phyloP scores from a whole-genome alignment of 2,329 filamentous ascomycete genomes.

The Alternaria angustiovoidea region DNA sequence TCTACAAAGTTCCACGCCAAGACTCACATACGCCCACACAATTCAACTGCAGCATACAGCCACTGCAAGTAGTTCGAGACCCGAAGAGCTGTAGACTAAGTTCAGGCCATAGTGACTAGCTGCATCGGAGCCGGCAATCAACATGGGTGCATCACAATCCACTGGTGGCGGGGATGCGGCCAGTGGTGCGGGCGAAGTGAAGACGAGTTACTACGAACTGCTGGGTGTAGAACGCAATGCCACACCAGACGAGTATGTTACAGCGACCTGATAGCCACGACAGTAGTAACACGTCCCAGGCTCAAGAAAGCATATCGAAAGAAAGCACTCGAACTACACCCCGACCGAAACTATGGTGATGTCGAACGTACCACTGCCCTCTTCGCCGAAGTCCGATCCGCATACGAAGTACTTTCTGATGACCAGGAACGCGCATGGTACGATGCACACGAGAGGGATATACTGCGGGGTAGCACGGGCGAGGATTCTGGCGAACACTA shows the following conservation, averaged over 20 bases:
- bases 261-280: not conserved
- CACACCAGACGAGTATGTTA: constrained; percentile 77
- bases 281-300: constrained; percentile 53
- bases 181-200: constrained; percentile 52
- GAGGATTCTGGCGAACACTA: constrained; percentile 61
- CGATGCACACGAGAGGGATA: constrained; percentile 88
- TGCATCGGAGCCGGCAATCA: constrained; percentile 10
- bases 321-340: constrained; percentile 92
- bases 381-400: constrained; percentile 91
- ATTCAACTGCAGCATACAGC: constrained; percentile 7
- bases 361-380: constrained; percentile 81
- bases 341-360: constrained; percentile 90
- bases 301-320: constrained; percentile 93
- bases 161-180: constrained; percentile 38
- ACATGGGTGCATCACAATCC: constrained; percentile 59
- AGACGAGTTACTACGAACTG: constrained; percentile 86
- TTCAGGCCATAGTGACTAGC: constrained; percentile 19
- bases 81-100: constrained; percentile 11
- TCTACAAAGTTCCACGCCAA: not conserved
- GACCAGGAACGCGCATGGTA: constrained; percentile 97
- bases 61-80: constrained; percentile 18
- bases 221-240: constrained; percentile 76
- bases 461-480: constrained; percentile 72
- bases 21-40: not conserved
- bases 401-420: constrained; percentile 95